Evolutionary conservation across 2,329 filamentous ascomycete species (phyloP).

Genomic region (Thelonectria olida): DNA sequence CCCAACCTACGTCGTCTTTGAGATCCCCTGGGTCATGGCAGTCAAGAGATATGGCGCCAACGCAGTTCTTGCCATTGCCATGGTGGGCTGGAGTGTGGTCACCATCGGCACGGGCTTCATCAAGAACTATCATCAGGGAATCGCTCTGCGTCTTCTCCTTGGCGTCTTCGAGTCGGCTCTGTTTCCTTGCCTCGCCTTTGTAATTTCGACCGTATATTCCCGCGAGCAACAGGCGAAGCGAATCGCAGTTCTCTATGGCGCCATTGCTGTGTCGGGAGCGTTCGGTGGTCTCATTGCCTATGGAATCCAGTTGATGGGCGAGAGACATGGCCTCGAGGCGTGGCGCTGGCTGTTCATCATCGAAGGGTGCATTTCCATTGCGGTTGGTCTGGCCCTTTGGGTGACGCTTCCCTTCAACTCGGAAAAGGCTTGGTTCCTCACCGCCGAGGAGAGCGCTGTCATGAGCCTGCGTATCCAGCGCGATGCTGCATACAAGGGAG

Average conservation of each 20-base stretch:
- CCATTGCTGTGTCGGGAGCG: background rate
- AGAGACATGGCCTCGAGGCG: background rate
- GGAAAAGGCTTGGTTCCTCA: slow-evolving; percentile 58
- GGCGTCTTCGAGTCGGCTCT: slow-evolving; percentile 48
- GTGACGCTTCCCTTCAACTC: slow-evolving; percentile 59
- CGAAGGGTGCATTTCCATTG: slow-evolving; percentile 56
- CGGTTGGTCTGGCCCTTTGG: slow-evolving; percentile 54
- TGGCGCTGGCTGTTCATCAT: slow-evolving; percentile 50
- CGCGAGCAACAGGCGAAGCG: slow-evolving; percentile 37
- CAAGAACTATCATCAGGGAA: slow-evolving; percentile 36
- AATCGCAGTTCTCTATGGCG: background rate
- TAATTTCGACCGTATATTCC: slow-evolving; percentile 47
- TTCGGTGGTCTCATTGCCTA: slow-evolving; percentile 5
- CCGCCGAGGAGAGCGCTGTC: slow-evolving; percentile 56
- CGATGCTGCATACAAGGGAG: slow-evolving; percentile 57
- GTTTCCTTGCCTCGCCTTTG: slow-evolving; percentile 45
- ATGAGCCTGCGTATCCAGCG: slow-evolving; percentile 59
- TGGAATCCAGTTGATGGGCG: slow-evolving; percentile 1
- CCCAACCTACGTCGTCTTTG: slow-evolving; percentile 45
- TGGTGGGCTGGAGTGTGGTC: slow-evolving; percentile 45
- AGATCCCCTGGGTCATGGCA: slow-evolving; percentile 43
- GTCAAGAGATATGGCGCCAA: slow-evolving; percentile 44
- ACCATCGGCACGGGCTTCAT: slow-evolving; percentile 46
- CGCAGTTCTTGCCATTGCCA: slow-evolving; percentile 39
- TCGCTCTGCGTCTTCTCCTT: slow-evolving; percentile 43